These are phyloP conservation scores for Teratosphaeria gauchensis DNA, from an alignment of 2,329 filamentous ascomycete species.

Conservation along the genomic window DNA sequence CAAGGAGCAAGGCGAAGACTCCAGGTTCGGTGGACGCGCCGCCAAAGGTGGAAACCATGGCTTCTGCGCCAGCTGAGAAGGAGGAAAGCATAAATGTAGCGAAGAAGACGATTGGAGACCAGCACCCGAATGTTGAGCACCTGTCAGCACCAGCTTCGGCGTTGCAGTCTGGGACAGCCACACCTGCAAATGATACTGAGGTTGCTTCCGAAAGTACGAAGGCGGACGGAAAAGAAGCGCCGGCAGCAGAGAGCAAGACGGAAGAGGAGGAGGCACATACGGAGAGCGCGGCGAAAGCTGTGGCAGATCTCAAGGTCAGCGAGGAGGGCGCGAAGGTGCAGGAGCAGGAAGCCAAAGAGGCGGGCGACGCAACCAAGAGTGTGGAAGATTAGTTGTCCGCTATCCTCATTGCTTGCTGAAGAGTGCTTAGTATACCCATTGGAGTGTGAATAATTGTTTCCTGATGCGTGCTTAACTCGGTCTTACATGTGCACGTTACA, in stretches of 20 bases:
- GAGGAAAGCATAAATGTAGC: slow-evolving; percentile 15
- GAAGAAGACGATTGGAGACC: slow-evolving; percentile 7
- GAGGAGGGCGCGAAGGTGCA: slow-evolving; percentile 14
- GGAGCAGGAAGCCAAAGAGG: slow-evolving; percentile 19
- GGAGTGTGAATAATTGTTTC: background rate
- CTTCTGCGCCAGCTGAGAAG: slow-evolving; percentile 17
- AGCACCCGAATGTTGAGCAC: slow-evolving; percentile 11
- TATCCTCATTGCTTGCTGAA: background rate
- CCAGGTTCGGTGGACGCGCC: slow-evolving; percentile 4
- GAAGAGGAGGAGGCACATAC: background rate
- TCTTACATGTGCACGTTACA: background rate
- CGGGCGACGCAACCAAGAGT: slow-evolving; percentile 25
- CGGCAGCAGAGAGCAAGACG: background rate
- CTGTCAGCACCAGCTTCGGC: slow-evolving; percentile 17
- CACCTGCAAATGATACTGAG: slow-evolving; percentile 13
- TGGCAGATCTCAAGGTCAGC: slow-evolving; percentile 4
- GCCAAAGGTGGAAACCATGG: slow-evolving; percentile 19
- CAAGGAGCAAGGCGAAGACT: slow-evolving; percentile 4
- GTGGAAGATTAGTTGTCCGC: slow-evolving; percentile 25
- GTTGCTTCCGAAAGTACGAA: background rate
- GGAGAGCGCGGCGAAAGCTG: slow-evolving; percentile 3
- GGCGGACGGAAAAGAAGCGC: background rate
- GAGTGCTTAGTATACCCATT: background rate
- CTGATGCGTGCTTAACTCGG: background rate
- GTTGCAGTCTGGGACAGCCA: slow-evolving; percentile 23